phyloP scores from a whole-genome alignment of 2,329 filamentous ascomycete species.

The Myriangium duriaei region DNA sequence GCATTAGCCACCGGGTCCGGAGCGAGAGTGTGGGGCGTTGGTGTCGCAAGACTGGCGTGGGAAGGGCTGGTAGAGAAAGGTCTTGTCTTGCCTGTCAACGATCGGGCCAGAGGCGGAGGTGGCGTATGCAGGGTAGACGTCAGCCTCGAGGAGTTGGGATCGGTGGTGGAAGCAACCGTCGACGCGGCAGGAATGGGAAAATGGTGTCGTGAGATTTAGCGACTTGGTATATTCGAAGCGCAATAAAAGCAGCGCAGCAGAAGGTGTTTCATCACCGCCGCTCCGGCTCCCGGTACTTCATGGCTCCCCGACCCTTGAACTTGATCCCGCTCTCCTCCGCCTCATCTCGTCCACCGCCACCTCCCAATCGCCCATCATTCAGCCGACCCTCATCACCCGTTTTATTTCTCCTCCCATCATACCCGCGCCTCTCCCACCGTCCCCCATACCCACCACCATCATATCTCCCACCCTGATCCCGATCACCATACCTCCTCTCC shows the following conservation, averaged over 20 bases:
- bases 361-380: conserved; percentile 30
- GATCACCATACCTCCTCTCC: not conserved
- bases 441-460: not conserved
- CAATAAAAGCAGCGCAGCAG: too few relatives aligned
- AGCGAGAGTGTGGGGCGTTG: conserved; percentile 61
- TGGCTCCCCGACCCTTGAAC: conserved; percentile 29
- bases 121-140: conserved; percentile 51
- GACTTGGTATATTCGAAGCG: too few relatives aligned
- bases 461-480: not conserved
- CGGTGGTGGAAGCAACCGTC: conserved; percentile 44
- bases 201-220: conserved; percentile 63
- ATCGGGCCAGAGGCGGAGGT: conserved; percentile 16
- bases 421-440: conserved; percentile 1
- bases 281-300: conserved; percentile 25
- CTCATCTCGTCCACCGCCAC: too few relatives aligned
- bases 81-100: conserved; percentile 49
- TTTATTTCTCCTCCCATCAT: conserved; percentile 10
- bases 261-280: conserved; percentile 11
- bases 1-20: conserved; percentile 50
- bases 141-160: conserved; percentile 62
- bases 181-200: conserved; percentile 44
- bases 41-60: conserved; percentile 62
- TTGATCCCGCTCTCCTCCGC: conserved; percentile 22
- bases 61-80: conserved; percentile 58
- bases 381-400: conserved; percentile 29